Base-by-base conservation (phyloP, 108 stramenopile species). In the Pseudonitzschia multistriata region DNA sequence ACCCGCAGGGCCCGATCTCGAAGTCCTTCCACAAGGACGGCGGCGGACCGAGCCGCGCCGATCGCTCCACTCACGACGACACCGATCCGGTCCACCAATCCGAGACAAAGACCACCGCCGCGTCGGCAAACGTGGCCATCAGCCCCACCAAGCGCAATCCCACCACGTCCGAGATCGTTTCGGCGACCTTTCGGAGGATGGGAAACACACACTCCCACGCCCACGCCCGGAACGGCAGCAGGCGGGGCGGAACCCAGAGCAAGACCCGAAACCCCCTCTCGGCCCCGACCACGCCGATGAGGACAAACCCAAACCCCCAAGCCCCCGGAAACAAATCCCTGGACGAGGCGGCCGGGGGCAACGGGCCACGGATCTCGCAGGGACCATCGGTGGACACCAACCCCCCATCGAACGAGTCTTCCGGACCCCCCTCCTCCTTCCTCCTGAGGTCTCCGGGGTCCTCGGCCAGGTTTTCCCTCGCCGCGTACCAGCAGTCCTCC, bases 401-500 rank as follows among this genome's bases (percentile, higher is more conserved):
- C 7, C 15, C 10, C 56, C 29, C 19, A 45, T 13, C 42, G 42
- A 39, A 10, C 37, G 37, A 10, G 7, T 5, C 7, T 7, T 7
- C 5, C 7, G 42, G 24, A 29, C 54, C 74, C 5, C 77, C 76
- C 19, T 22, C 67, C 15, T 82, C 81, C 17, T 72, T 78, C 10
- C 31, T 61, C 3, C 60, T 83, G 36, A 59, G 78, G 24, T 83
- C 82, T 1, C 82, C 82, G 29, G 82, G 82, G n/a, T 82, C 81
- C 17, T 50, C 70, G 28, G 77, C 77, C 0, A 67, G 66, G 17
- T 34, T 71, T 42, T 62, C 60, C 6, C 59, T 71, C 14, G 13
- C 22, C 14, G 45, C 61, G 3, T 13, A 55, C 30, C 54, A 52
- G 37, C 37, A 55, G 54, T 27, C 54, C 54, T 14, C 21, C 19